A percentile compares a stretch with the other conserved stretches of the same genome.
Evolutionary conservation across 305 asterid genomes (phyloP).

Genomic region (Striga hermonthica): DNA sequence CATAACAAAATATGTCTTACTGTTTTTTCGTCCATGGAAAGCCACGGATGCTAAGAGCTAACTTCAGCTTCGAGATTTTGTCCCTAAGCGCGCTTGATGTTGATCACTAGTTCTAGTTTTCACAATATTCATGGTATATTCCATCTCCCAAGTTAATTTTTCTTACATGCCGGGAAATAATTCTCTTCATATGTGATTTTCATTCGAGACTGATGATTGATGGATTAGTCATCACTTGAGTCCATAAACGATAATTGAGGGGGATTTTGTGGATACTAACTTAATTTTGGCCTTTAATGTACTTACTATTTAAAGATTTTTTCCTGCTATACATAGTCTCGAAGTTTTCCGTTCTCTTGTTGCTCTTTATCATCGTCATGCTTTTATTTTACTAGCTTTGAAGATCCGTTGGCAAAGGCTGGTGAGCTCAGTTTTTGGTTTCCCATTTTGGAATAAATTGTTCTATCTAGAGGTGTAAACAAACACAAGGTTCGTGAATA

Average conservation of each 20-base stretch:
- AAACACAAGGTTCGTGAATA: too few relatives aligned
- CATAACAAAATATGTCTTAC: background rate
- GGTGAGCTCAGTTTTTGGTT: too few relatives aligned
- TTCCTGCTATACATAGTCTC: too few relatives aligned
- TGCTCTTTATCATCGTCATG: too few relatives aligned
- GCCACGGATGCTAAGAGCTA: conserved; percentile 31
- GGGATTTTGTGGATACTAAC: conserved; percentile 33
- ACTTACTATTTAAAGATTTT: too few relatives aligned
- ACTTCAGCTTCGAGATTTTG: conserved; percentile 18
- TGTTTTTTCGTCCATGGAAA: conserved; percentile 2
- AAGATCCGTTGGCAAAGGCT: too few relatives aligned
- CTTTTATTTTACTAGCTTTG: too few relatives aligned
- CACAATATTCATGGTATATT: conserved; percentile 38
- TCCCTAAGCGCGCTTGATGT: conserved; percentile 19
- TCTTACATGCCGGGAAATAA: conserved; percentile 33
- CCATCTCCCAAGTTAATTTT: background rate
- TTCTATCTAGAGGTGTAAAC: too few relatives aligned
- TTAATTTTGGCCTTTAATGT: too few relatives aligned
- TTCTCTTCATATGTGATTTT: conserved; percentile 38
- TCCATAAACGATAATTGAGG: conserved; percentile 26
- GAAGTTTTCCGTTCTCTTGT: too few relatives aligned
- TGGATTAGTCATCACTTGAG: conserved; percentile 26
- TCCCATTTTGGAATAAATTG: too few relatives aligned
- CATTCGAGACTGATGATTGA: conserved; percentile 30
- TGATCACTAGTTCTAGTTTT: conserved; percentile 34